Percentiles rank a stretch among this genome's conserved stretches.
These are phyloP conservation scores for Phytophthora meadii DNA, from an alignment of 352 stramenopile genomes.

Conservation along the genomic window DNA sequence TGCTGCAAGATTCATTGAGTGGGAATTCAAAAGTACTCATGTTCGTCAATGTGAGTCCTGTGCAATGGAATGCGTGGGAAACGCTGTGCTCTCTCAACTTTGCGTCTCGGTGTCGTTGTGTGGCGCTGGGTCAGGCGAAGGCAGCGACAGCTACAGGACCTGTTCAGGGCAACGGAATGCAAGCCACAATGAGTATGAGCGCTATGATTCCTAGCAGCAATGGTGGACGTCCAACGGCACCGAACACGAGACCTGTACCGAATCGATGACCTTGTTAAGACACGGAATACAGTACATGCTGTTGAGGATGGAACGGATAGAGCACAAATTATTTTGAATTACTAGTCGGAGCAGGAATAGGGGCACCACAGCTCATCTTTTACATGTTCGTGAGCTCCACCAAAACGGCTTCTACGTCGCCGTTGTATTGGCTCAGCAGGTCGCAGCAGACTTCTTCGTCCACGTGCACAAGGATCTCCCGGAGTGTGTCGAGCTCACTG, in stretches of 20 bases:
- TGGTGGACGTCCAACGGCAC: conserved; percentile 12
- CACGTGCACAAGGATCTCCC: conserved; percentile 59
- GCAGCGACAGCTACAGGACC: conserved; percentile 24
- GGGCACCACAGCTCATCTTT: conserved; percentile 26
- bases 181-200: conserved; percentile 43
- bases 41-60: conserved; percentile 90
- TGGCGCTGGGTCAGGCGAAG: conserved; percentile 89
- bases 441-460: conserved; percentile 53
- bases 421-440: conserved; percentile 60
- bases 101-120: conserved; percentile 86
- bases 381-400: conserved; percentile 71
- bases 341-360: conserved; percentile 3
- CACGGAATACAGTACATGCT: too few relatives aligned
- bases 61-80: conserved; percentile 89
- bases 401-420: conserved; percentile 61
- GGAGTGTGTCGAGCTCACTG: conserved; percentile 53
- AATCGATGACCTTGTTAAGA: conserved; percentile 21
- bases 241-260: conserved; percentile 19
- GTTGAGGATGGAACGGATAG: conserved; percentile 9
- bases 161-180: conserved; percentile 33
- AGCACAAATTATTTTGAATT: conserved; percentile 39
- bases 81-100: conserved; percentile 93
- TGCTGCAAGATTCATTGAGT: conserved; percentile 86
- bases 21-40: conserved; percentile 87
- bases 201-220: conserved; percentile 38